Conservation (phyloP, 75 land plant species). For the Picea glauca region DNA sequence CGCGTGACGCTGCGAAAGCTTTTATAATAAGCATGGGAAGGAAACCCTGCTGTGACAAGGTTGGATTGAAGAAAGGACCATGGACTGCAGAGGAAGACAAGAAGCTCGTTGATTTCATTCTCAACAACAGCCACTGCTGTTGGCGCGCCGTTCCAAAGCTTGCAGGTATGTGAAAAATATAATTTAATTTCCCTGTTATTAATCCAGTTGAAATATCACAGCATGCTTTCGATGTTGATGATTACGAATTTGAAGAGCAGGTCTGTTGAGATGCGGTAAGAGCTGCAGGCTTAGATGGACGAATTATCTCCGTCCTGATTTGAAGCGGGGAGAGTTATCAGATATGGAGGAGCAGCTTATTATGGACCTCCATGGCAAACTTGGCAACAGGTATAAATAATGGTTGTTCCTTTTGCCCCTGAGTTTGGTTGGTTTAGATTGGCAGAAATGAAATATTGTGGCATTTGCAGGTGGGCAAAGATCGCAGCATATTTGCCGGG, state of each 20-base stretch:
- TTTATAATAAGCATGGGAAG: slow-evolving; percentile 47
- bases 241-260: neutral
- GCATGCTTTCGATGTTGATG: neutral
- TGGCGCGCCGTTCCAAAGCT: slow-evolving; percentile 83
- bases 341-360: slow-evolving; percentile 17
- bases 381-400: slow-evolving; percentile 20
- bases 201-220: neutral
- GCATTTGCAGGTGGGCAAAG: slow-evolving; percentile 8
- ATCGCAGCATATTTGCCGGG: neutral
- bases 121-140: slow-evolving; percentile 69
- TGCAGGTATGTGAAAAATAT: slow-evolving; percentile 32
- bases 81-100: slow-evolving; percentile 79
- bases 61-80: slow-evolving; percentile 68
- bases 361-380: slow-evolving; percentile 16
- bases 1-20: too few species aligned
- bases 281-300: slow-evolving; percentile 31
- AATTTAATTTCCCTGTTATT: neutral
- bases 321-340: slow-evolving; percentile 21
- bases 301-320: slow-evolving; percentile 22
- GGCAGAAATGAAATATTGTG: neutral
- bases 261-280: slow-evolving; percentile 19
- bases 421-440: neutral
- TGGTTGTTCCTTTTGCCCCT: neutral
- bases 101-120: slow-evolving; percentile 71
- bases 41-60: slow-evolving; percentile 77